Percentiles rank a stretch among this genome's conserved stretches.
Evolutionary conservation across 352 stramenopile species (phyloP).

Genomic region (Pseudoperonospora humuli): DNA sequence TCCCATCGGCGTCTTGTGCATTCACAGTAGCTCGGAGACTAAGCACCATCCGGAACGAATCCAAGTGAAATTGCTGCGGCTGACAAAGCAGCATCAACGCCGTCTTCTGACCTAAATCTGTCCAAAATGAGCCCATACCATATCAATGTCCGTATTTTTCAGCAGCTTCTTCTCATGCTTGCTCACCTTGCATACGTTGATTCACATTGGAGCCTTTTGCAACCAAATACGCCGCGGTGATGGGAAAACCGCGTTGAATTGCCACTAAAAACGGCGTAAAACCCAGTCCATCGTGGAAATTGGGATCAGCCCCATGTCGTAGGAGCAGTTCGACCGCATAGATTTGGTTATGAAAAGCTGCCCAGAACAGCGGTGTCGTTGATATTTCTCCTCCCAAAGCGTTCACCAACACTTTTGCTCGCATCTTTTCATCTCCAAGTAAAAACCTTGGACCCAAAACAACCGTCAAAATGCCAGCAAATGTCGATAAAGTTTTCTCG

Average conservation of each 20-base stretch:
- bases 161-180: not conserved
- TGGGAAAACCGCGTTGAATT: conserved; percentile 67
- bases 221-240: conserved; percentile 67
- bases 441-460: conserved; percentile 34
- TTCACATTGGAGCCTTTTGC: conserved; percentile 68
- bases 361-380: conserved; percentile 75
- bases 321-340: conserved; percentile 70
- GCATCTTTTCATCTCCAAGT: conserved; percentile 30
- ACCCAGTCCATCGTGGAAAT: conserved; percentile 39
- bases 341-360: conserved; percentile 66
- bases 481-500: not conserved
- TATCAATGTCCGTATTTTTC: no score
- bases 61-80: conserved; percentile 68
- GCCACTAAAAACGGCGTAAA: conserved; percentile 60
- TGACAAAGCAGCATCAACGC: conserved; percentile 67
- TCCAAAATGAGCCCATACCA: not conserved
- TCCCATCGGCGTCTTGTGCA: conserved; percentile 47
- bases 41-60: conserved; percentile 75
- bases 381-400: conserved; percentile 42
- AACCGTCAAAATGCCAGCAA: not conserved
- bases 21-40: conserved; percentile 55
- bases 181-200: conserved; percentile 44
- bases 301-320: conserved; percentile 45
- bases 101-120: conserved; percentile 32
- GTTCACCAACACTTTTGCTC: conserved; percentile 35